Percentiles rank a stretch among this genome's conserved stretches.
Conservation (phyloP, 495 filamentous ascomycete species). For the Astrocystis sublimbata region DNA sequence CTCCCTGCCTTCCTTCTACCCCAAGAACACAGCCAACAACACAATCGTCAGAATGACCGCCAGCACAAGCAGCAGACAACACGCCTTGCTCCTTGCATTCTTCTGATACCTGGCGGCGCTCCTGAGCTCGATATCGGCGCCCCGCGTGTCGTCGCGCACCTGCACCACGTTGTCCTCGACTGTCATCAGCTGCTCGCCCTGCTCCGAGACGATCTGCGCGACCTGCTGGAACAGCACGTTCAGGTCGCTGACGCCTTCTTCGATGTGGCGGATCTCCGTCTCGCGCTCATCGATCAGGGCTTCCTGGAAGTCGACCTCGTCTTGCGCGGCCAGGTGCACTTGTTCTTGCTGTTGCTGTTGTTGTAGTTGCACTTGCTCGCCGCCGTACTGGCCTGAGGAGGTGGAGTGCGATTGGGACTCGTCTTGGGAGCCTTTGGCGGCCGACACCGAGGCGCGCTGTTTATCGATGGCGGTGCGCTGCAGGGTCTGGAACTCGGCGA, state of each 20-base stretch:
- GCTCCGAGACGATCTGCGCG: slow-evolving; percentile 91
- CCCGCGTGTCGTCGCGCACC: slow-evolving; percentile 74
- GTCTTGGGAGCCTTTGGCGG: too few species aligned
- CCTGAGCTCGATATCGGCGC: slow-evolving; percentile 81
- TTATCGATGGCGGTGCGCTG: slow-evolving; percentile 90
- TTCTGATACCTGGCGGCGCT: slow-evolving; percentile 88
- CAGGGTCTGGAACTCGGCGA: slow-evolving; percentile 86
- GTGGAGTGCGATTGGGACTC: slow-evolving; percentile 70
- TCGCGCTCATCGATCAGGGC: slow-evolving; percentile 93
- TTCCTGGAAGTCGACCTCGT: slow-evolving; percentile 98
- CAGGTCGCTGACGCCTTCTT: slow-evolving; percentile 90
- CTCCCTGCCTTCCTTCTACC: slow-evolving; percentile 43
- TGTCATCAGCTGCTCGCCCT: slow-evolving; percentile 85
- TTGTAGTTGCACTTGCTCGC: slow-evolving; percentile 48
- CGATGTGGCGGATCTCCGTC: slow-evolving; percentile 93
- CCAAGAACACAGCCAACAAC: slow-evolving; percentile 77
- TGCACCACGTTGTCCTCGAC: slow-evolving; percentile 85
- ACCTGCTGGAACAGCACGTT: slow-evolving; percentile 97
- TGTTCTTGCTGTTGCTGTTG: slow-evolving; percentile 76
- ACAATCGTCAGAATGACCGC: slow-evolving; percentile 86
- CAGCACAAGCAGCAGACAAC: slow-evolving; percentile 88
- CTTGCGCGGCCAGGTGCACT: slow-evolving; percentile 80
- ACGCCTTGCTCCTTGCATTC: slow-evolving; percentile 87
- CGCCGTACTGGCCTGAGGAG: slow-evolving; percentile 37
- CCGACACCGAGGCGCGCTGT: slow-evolving; percentile 79